Percentiles rank a stretch among this genome's conserved stretches.
Conservation (phyloP, 805 yeast genomes). For the Candida sanyiensis region DNA sequence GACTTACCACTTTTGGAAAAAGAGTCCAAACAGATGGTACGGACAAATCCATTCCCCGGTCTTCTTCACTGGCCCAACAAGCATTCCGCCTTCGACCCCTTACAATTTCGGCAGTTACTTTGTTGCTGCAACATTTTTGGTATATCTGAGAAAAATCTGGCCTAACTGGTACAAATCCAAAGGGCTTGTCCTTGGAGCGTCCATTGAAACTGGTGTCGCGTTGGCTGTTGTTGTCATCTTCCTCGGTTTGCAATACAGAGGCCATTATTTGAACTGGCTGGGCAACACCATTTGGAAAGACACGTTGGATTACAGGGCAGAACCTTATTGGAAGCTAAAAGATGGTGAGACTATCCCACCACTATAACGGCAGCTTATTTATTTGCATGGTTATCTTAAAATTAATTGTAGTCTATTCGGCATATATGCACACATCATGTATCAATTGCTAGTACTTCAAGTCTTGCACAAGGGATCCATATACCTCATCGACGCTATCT, state of each 20-base stretch:
- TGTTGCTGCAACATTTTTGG: conserved; percentile 38
- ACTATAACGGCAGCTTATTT: not conserved
- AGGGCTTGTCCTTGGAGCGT: conserved; percentile 54
- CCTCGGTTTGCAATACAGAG: conserved; percentile 44
- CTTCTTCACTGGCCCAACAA: conserved; percentile 53
- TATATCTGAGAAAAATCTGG: conserved; percentile 41
- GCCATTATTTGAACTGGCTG: conserved; percentile 47
- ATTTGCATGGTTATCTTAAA: not conserved
- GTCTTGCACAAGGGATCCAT: not conserved
- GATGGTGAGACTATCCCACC: conserved; percentile 31
- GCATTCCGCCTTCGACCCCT: conserved; percentile 71
- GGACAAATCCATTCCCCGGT: conserved; percentile 53
- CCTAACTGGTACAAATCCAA: conserved; percentile 56
- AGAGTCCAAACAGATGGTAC: conserved; percentile 27
- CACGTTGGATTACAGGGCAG: conserved; percentile 31
- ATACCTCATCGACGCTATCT: conserved; percentile 4
- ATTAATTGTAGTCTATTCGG: no score
- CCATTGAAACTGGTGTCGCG: conserved; percentile 60
- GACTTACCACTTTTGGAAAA: conserved; percentile 28
- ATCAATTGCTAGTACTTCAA: no score
- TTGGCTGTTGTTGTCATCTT: conserved; percentile 51
- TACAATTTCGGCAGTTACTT: conserved; percentile 58
- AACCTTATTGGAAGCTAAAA: conserved; percentile 29
- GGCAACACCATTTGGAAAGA: conserved; percentile 47
- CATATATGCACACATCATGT: no score